Percentiles rank a stretch among this genome's conserved stretches.
These are phyloP conservation scores for Clavaria fumosa DNA, from an alignment of 768 basidiomycete species.

Conservation along the genomic window DNA sequence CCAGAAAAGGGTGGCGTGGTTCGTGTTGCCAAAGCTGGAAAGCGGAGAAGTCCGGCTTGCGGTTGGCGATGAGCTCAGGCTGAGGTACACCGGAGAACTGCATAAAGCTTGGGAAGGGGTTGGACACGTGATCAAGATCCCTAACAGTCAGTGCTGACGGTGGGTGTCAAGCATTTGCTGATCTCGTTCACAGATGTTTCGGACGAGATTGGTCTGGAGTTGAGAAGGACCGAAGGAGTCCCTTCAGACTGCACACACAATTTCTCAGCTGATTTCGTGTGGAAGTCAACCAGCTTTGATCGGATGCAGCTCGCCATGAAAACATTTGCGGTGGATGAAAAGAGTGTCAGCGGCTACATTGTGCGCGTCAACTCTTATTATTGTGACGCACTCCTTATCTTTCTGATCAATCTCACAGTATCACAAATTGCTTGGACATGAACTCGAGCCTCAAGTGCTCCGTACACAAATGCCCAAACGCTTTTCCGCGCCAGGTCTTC, in stretches of 20 bases:
- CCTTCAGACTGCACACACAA: conserved; percentile 89
- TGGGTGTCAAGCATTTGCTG: not conserved
- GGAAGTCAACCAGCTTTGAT: conserved; percentile 99
- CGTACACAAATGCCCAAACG: conserved; percentile 92
- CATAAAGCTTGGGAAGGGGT: conserved; percentile 96
- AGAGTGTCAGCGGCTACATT: conserved; percentile 97
- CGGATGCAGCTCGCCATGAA: conserved; percentile 99
- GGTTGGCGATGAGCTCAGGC: conserved; percentile 86
- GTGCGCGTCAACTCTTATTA: conserved; percentile 31
- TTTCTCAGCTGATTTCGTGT: conserved; percentile 97
- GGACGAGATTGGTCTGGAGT: conserved; percentile 92
- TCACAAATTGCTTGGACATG: conserved; percentile 96
- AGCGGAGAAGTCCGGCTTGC: conserved; percentile 95
- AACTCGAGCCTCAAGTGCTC: conserved; percentile 85
- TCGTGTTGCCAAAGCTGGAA: conserved; percentile 88
- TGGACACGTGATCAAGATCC: conserved; percentile 97
- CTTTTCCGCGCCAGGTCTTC: conserved; percentile 93
- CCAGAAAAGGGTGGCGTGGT: conserved; percentile 99
- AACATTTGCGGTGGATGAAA: conserved; percentile 98
- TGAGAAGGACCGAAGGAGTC: conserved; percentile 81
- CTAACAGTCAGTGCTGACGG: conserved; percentile 61
- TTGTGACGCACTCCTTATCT: conserved; percentile 7
- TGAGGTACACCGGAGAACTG: conserved; percentile 79
- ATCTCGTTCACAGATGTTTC: conserved; percentile 58
- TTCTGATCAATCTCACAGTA: conserved; percentile 37